Evolutionary conservation across 2,329 filamentous ascomycete genomes (phyloP).

Genomic region (Zasmidium angulare): DNA sequence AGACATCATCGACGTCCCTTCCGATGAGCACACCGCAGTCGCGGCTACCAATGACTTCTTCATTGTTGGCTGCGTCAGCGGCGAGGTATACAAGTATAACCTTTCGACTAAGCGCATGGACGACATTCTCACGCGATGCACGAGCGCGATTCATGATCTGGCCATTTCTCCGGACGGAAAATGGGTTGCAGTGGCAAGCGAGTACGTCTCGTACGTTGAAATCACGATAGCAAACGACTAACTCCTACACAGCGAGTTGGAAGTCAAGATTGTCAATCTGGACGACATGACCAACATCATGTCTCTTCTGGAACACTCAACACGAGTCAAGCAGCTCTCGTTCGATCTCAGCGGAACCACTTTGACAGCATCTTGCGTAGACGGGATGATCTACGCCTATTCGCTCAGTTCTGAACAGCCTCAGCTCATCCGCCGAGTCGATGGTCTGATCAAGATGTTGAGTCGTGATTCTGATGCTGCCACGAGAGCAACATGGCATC

Average conservation of each 20-base stretch:
- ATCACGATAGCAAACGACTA: slow-evolving; percentile 27
- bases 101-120: slow-evolving; percentile 73
- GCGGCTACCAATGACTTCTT: slow-evolving; percentile 78
- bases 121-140: slow-evolving; percentile 76
- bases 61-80: slow-evolving; percentile 87
- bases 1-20: slow-evolving; percentile 84
- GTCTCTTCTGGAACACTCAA: slow-evolving; percentile 73
- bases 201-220: too few species aligned
- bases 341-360: slow-evolving; percentile 79
- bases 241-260: slow-evolving; percentile 63
- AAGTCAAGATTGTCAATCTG: slow-evolving; percentile 83
- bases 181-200: slow-evolving; percentile 95
- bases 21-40: slow-evolving; percentile 80
- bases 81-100: slow-evolving; percentile 93
- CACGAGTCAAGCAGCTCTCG: slow-evolving; percentile 85
- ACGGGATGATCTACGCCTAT: slow-evolving; percentile 89
- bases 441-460: slow-evolving; percentile 76
- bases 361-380: slow-evolving; percentile 78
- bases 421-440: slow-evolving; percentile 76
- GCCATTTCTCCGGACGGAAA: slow-evolving; percentile 76
- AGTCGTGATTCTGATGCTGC: slow-evolving; percentile 77
- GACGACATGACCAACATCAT: slow-evolving; percentile 74
- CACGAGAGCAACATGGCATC: slow-evolving; percentile 82
- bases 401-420: slow-evolving; percentile 76
- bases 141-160: slow-evolving; percentile 84